Base-by-base conservation (phyloP, 1,284 basidiomycete genomes). In the Sparassis latifolia region DNA sequence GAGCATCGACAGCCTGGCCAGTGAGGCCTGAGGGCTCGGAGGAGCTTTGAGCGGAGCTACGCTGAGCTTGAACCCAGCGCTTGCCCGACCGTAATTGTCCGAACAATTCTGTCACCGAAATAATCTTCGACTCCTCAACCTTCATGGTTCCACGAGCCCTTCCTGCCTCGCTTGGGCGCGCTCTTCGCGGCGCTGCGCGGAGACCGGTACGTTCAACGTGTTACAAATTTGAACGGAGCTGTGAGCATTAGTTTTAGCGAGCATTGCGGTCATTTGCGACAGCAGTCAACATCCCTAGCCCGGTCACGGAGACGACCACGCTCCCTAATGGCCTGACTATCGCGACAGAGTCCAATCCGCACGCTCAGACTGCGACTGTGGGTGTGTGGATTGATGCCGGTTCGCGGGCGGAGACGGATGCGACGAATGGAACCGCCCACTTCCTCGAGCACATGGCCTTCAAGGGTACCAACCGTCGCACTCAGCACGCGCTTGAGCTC, bases 311-410 rank as follows among this genome's bases (percentile, higher is more conserved):
- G 71, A 82, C 91, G 56, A 87, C 92, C 33, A 93, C 90, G 4
- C 84, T 97, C 50, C 77, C 89, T 12, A 97, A 96, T 74, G 94
- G 94, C 53, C 76, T 96, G 52, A 94, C 91, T n/a, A 83, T 94
- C 58, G 90, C 91, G 40, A 93, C 91, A 4, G 95, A 98, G 75
- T 79, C 92, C 30, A 92, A 95, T 59, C 82, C 93, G 28, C 86
- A 92, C 67, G 89, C 93, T n/a, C 91, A 96, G 73, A 98, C 96
- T 10, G 96, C 96, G 12, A 99, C 96, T 33, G 94, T 99, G 44
- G 97, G 97, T 62, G 89, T 98, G 52, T 99, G 95, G 95, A 97
- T 99, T 65, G 96, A 98, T 67, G 95, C 96, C 54, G 97, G 97
- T 59, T 96, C 92, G 56, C 83, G 97, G 55, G 94, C 93, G 55